Evolutionary conservation across 371 early-diverging fungal species (phyloP).

Genomic region (Mortierella sp.): DNA sequence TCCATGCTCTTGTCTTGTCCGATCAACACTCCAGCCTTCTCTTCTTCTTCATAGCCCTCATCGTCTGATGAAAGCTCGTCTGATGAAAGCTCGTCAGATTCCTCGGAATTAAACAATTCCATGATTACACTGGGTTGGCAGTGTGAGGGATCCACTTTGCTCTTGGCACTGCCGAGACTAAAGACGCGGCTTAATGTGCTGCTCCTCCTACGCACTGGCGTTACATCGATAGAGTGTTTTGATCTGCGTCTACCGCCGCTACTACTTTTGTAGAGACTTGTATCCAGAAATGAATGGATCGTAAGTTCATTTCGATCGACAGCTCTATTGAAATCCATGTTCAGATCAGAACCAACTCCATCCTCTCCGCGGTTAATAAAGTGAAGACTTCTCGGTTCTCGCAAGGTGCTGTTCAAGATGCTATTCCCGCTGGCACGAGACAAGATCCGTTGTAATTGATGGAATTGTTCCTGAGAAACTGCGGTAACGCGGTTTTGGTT

Average conservation of each 20-base stretch:
- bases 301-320: conserved; percentile 27
- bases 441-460: conserved; percentile 24
- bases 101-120: not conserved
- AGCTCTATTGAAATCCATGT: conserved; percentile 17
- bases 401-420: conserved; percentile 30
- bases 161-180: conserved; percentile 1
- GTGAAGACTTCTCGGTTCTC: conserved; percentile 21
- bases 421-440: conserved; percentile 16
- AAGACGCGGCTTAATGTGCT: conserved; percentile 7
- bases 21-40: conserved; percentile 18
- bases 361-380: conserved; percentile 19
- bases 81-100: not conserved
- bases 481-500: conserved; percentile 26
- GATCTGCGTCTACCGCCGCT: not conserved
- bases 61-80: conserved; percentile 4
- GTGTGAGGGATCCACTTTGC: conserved; percentile 3
- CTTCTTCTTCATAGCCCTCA: conserved; percentile 15
- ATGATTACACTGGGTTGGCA: not conserved
- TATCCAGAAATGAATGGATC: conserved; percentile 25
- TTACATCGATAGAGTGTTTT: conserved; percentile 9
- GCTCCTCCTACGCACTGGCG: not conserved
- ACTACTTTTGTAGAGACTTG: conserved; percentile 1
- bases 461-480: conserved; percentile 24
- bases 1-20: conserved; percentile 43
- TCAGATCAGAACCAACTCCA: not conserved